Percentiles rank a stretch among this genome's conserved stretches.
These are phyloP conservation scores for Trichophyton simii DNA, from an alignment of 2,329 filamentous ascomycete genomes.

Conservation along the genomic window DNA sequence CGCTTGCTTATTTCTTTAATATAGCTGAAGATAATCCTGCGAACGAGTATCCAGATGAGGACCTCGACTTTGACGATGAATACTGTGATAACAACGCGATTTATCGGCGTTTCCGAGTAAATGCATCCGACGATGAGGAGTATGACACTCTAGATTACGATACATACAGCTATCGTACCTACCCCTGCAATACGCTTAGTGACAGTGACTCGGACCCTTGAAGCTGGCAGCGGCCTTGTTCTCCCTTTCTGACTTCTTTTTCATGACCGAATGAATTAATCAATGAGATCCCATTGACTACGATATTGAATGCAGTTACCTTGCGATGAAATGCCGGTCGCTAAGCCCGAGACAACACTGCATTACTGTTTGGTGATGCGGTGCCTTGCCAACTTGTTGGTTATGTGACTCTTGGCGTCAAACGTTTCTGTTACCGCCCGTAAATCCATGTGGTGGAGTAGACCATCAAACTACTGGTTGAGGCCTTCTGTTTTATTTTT, in stretches of 20 bases:
- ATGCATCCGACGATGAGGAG: slow-evolving; percentile 35
- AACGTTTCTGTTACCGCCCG: neutral
- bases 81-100: slow-evolving; percentile 28
- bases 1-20: neutral
- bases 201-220: slow-evolving; percentile 10
- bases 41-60: slow-evolving; percentile 41
- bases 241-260: neutral
- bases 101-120: slow-evolving; percentile 30
- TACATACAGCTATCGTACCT: slow-evolving; percentile 14
- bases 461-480: neutral
- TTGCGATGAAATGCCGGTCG: neutral
- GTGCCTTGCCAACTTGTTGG: too few relatives aligned
- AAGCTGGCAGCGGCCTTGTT: neutral
- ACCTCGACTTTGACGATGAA: slow-evolving; percentile 37
- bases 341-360: neutral
- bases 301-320: neutral
- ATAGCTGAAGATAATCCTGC: slow-evolving; percentile 39
- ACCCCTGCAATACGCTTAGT: slow-evolving; percentile 21
- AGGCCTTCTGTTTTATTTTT: neutral
- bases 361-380: too few relatives aligned
- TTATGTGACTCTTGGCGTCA: neutral
- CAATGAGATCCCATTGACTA: neutral
- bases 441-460: neutral
- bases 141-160: slow-evolving; percentile 29
- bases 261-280: neutral